Base-by-base conservation (phyloP, 192 early-diverging fungal genomes). In the Podila epicladia region DNA sequence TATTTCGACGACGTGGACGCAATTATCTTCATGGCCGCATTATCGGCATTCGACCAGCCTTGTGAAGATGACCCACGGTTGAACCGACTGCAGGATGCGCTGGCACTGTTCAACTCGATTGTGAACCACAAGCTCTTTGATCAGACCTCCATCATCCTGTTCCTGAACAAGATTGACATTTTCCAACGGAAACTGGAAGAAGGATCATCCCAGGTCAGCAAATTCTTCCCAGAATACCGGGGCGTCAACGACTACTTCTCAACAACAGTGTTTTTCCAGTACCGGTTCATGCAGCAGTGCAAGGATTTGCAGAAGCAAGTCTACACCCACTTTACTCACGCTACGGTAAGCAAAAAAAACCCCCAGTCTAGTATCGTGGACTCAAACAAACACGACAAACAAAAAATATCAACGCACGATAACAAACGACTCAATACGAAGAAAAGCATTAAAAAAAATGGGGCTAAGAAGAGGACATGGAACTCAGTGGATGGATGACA, bases 1-100 rank as follows among this genome's bases (percentile, higher is more conserved):
- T 93, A 91, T 74, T 93, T 93, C 78, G 92, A 93, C 71, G 90
- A 93, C 64, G 84, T 86, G 31, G 85, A 89, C 62, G 87, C 90
- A 33, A 90, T 93, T 50, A 94, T 93, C 33, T 93, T 91, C 59
- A 79, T 93, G 75, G 85, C 88, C 6, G 91, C 89, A 2, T 74
- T 93, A 13, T 89, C 89, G 37, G 83, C 90, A 4, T 93, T 87
- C 70, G 90, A 93, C 65, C 90, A 91, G 62, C 84, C 72, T 26
- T 88, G 85, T 37, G 86, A 88, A 57, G 92, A 93, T 58, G 92
- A 94, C 63, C 73, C 87, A 17, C 66, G 67, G 26, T 75, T 90
- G 57, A 93, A 93, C 80, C 67, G 91, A 74, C 74, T 90, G 75
- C 73, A 65, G 59, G 84, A 84, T 26, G 71, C 83, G 9, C 48